A percentile compares a stretch with the other conserved stretches of the same genome.
These are phyloP conservation scores for Prunella vulgaris DNA, from an alignment of 257 asterid genomes.

Conservation along the genomic window DNA sequence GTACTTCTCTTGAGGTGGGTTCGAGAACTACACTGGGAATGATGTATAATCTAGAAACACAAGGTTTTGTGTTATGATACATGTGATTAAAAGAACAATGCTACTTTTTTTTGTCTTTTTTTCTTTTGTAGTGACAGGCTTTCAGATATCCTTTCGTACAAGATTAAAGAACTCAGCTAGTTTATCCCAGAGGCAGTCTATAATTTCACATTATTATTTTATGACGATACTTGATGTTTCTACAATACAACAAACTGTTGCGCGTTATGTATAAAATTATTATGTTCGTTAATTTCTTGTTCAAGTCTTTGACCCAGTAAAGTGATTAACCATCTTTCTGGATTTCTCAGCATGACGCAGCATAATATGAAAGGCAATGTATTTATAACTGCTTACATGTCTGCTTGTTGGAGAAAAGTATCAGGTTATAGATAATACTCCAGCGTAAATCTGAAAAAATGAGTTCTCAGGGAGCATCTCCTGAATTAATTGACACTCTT, in stretches of 20 bases:
- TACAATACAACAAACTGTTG: not conserved
- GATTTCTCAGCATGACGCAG: not conserved
- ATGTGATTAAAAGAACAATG: not conserved
- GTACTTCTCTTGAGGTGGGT: conserved; percentile 17
- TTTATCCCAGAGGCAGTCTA: not conserved
- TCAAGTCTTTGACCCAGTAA: not conserved
- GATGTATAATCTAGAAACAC: not conserved
- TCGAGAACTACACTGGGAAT: not conserved
- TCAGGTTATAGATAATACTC: not conserved
- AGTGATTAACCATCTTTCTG: not conserved
- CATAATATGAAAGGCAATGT: not conserved
- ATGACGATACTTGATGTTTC: not conserved
- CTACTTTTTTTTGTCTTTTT: not conserved
- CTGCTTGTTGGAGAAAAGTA: no score
- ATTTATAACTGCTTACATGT: no score
- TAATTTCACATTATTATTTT: not conserved
- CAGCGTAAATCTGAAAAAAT: not conserved
- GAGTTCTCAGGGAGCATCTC: not conserved
- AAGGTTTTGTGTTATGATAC: not conserved
- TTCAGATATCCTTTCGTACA: not conserved
- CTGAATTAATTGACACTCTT: not conserved
- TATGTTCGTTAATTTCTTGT: no score
- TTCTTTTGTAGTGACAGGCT: not conserved
- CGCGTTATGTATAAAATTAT: not conserved
- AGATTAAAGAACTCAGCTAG: not conserved